Base-by-base conservation (phyloP, 1,139 yeast genomes). In the Taphrina sp. region DNA sequence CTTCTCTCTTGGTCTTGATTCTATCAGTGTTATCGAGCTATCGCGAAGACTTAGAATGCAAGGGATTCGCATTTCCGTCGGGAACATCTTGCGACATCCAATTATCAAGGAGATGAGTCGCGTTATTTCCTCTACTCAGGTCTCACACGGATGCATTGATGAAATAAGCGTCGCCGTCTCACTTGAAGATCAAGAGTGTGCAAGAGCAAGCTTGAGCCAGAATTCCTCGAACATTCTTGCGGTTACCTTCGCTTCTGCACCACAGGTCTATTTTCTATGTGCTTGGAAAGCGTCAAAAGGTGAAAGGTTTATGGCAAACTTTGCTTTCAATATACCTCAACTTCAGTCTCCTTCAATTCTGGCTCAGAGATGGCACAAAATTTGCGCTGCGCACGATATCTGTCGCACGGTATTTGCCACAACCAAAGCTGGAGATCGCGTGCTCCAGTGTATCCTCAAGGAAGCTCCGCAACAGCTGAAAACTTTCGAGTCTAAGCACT, bases 1-100 rank as follows among this genome's bases (percentile, higher is more conserved):
- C 4, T 63, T 59, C 33, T 52, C 57, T 3, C 28, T 61, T 41
- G 65, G 65, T 4, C 34, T 63, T 26, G 65, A 63, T 34, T 63
- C 65, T 10, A 62, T 63, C 35, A 53, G 59, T 24, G 64, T 63
- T 23, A 63, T 63, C 35, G 39, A 45, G 19, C 56, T 62, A 8
- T 57, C 63, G 2, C 45, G 47, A 10, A 14, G 16, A 17, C 53
- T 63, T 14, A 55, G 62, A 2, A 36, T 33, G 14, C 26, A 43
- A 10, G 57, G 55, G 2, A n/a, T 60, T 7, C 19, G 26, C 8
- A 20, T 62, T 10, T 59, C 63, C 20, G 65, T 63, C 17, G 52
- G 60, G 10, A 60, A 61, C 4, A 58, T 63, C 10, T 23, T 63
- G 23, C 36, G 52, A 10, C 37, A 52, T 19, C 59, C 61, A 20